These are phyloP conservation scores for Marasmius tenuissimus DNA, from an alignment of 1,284 basidiomycete species.

Conservation along the genomic window DNA sequence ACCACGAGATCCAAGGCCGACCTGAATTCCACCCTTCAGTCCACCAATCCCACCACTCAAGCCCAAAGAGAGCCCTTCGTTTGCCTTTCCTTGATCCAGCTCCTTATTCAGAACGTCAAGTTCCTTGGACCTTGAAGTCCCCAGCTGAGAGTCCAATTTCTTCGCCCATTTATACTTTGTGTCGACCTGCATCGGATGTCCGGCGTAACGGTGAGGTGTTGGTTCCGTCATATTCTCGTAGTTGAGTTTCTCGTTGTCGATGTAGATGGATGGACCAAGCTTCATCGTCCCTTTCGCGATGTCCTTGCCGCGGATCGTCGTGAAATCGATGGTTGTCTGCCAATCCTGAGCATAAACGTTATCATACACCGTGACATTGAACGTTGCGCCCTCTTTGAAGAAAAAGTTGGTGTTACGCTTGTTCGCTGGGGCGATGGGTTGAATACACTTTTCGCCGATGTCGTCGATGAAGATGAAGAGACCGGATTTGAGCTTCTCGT, in stretches of 20 bases:
- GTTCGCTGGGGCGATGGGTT: background rate
- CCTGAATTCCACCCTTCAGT: background rate
- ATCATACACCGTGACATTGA: background rate
- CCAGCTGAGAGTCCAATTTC: background rate
- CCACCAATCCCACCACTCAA: too few species aligned
- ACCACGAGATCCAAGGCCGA: background rate
- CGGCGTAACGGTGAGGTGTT: background rate
- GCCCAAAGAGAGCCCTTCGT: too few species aligned
- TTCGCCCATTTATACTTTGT: background rate
- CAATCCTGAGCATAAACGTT: background rate
- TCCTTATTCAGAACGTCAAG: too few species aligned
- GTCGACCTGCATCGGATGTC: background rate
- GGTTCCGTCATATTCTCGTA: background rate
- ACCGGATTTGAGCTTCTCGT: background rate
- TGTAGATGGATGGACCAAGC: background rate
- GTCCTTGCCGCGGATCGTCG: background rate
- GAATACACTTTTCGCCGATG: background rate
- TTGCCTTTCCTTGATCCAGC: too few species aligned
- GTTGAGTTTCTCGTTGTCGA: background rate
- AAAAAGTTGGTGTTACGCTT: background rate
- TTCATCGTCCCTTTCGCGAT: background rate
- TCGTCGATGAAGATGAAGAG: background rate
- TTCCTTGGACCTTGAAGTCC: background rate
- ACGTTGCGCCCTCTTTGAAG: background rate
- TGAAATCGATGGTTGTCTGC: background rate